Evolutionary conservation across 2,329 filamentous ascomycete genomes (phyloP), one percentile per base, ranked within the genome.

Genomic region (Hypoxylon sp.): DNA sequence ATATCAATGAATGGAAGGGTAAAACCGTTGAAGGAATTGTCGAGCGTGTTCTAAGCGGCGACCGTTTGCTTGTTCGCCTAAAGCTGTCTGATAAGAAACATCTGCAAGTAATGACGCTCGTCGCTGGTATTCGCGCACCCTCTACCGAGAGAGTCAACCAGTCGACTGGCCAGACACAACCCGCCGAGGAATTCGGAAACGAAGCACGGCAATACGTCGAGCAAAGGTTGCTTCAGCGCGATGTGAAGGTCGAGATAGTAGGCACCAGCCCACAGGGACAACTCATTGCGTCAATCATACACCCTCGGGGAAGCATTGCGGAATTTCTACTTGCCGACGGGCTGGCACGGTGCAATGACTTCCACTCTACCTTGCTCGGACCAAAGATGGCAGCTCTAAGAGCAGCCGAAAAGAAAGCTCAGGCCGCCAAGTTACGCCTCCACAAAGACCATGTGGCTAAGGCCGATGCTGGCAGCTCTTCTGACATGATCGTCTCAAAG

Each of bases 291-390:
- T 89, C 89, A 52, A 86, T 99, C 45, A 85, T 94, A 70, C 96
- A 99, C 81, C 94, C 94, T 27, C 88, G 90, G 65, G 96, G 96
- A 68, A 97, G 94, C 80, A 97, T 99, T 78, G 93, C 94, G 68
- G 93, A 92, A 70, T 96, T 97, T 79, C 80, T 99, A 45, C 88
- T 99, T 46, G 89, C 95, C 74, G 92, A 94, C 56, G 96, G 96
- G 73, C 85, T 98, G 60, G 96, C 95, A 41, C 88, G 93, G 74
- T 98, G 95, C 83, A 94, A 94, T 70, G 96, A 99, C 79, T 94
- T 96, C 80, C 96, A 99, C 82, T 97, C 95, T 0, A 96, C 94
- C 39, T 85, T 97, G 81, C 87, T 99, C 9, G 96, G 96, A 46
- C 83, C 88, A 52, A 92, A 95, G 74, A 99, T 99, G 96, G 90